Percentiles rank a stretch among this genome's conserved stretches.
Evolutionary conservation across 169 alveolate species (phyloP).

Genomic region (Plasmodium falciparum): DNA sequence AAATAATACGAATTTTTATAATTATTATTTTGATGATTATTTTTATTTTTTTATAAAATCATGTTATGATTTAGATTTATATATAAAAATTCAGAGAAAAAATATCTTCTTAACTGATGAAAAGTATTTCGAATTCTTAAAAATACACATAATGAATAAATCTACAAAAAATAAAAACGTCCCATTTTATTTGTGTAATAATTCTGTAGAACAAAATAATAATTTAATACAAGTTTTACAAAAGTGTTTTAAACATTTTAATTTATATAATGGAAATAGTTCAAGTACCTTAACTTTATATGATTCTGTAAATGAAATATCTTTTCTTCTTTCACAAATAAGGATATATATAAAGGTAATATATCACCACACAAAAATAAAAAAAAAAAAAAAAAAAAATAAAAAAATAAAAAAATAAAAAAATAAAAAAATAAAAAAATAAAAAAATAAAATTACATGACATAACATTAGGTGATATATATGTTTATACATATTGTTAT

Average conservation of each 20-base stretch:
- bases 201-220: background rate
- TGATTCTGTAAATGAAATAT: conserved; percentile 36
- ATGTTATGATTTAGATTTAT: conserved; percentile 1
- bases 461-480: too few species aligned
- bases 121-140: conserved; percentile 15
- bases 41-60: conserved; percentile 44
- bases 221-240: conserved; percentile 13
- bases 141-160: conserved; percentile 40
- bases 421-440: background rate
- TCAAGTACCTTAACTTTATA: conserved; percentile 5
- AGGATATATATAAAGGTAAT: conserved; percentile 32
- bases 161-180: conserved; percentile 15
- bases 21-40: conserved; percentile 16
- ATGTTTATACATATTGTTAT: background rate
- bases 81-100: conserved; percentile 30
- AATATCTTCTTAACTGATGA: conserved; percentile 15
- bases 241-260: conserved; percentile 8
- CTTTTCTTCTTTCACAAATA: conserved; percentile 31
- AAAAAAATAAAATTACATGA: too few species aligned
- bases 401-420: too few species aligned
- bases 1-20: conserved; percentile 28
- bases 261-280: background rate
- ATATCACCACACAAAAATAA: background rate
- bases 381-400: too few species aligned
- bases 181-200: conserved; percentile 19